Evolutionary conservation across 306 rosid species (phyloP).

Genomic region (Trifolium pratense): DNA sequence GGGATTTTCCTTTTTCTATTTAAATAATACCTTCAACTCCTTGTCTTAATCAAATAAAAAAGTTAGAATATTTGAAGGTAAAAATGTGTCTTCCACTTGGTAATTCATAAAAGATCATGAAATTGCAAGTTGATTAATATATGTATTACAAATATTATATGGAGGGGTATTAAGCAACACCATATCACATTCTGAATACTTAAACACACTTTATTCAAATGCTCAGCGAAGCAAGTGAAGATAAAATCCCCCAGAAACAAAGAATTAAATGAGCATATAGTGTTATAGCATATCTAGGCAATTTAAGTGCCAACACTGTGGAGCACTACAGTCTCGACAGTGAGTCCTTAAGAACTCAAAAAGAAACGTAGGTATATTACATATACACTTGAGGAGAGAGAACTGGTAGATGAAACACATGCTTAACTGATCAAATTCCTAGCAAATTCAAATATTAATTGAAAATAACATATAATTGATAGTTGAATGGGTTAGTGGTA

Average conservation of each 20-base stretch:
- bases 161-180: slow-evolving; percentile 2
- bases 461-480: background rate
- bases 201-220: slow-evolving; percentile 11
- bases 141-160: slow-evolving; percentile 3
- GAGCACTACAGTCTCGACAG: slow-evolving; percentile 43
- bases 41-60: background rate
- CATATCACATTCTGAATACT: background rate
- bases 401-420: slow-evolving; percentile 36
- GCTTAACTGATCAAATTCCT: slow-evolving; percentile 18
- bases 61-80: background rate
- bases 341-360: slow-evolving; percentile 27
- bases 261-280: background rate
- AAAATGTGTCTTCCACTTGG: slow-evolving; percentile 9
- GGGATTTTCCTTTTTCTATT: background rate
- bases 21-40: too few species aligned
- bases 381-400: background rate
- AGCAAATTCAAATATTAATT: background rate
- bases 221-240: slow-evolving; percentile 10
- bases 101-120: background rate
- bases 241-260: background rate
- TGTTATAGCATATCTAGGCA: background rate
- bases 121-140: background rate
- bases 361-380: background rate
- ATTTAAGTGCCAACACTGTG: slow-evolving; percentile 36
- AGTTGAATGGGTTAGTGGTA: too few species aligned